Evolutionary conservation across 1,139 yeast species (phyloP).

Genomic region (Candida sojae): DNA sequence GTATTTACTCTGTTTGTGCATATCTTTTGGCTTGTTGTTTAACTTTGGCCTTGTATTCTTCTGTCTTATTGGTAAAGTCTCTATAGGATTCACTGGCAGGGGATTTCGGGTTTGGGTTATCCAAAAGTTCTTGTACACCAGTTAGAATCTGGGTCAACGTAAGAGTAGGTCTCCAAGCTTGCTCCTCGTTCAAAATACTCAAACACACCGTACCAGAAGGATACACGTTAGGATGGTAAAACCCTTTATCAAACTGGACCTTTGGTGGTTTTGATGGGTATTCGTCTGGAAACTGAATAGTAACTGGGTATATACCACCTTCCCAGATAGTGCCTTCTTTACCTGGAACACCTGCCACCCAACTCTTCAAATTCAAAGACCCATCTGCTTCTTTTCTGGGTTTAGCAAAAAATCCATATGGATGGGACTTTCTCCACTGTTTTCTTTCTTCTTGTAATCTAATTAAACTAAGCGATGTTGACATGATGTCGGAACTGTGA

Average conservation of each 20-base stretch:
- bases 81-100: slow-evolving; percentile 98
- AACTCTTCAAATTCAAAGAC: slow-evolving; percentile 74
- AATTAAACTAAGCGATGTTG: slow-evolving; percentile 63
- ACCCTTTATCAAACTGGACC: slow-evolving; percentile 81
- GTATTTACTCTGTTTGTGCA: slow-evolving; percentile 19
- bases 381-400: slow-evolving; percentile 82
- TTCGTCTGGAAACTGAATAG: slow-evolving; percentile 81
- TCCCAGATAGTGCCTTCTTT: slow-evolving; percentile 85
- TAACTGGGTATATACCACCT: slow-evolving; percentile 85
- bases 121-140: slow-evolving; percentile 90
- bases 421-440: slow-evolving; percentile 98
- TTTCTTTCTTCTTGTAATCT: slow-evolving; percentile 89
- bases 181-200: slow-evolving; percentile 89
- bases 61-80: slow-evolving; percentile 70
- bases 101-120: slow-evolving; percentile 88
- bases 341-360: slow-evolving; percentile 98
- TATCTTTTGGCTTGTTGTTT: slow-evolving; percentile 80
- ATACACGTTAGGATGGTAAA: slow-evolving; percentile 95
- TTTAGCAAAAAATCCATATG: slow-evolving; percentile 94
- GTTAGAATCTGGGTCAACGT: slow-evolving; percentile 86
- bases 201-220: slow-evolving; percentile 97
- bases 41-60: slow-evolving; percentile 73
- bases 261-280: slow-evolving; percentile 98
- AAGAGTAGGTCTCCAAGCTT: slow-evolving; percentile 98
- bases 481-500: background rate